Evolutionary conservation across 2,329 filamentous ascomycete species (phyloP), one percentile per base, ranked within the genome.

Genomic region (Fusarium subtropicale): DNA sequence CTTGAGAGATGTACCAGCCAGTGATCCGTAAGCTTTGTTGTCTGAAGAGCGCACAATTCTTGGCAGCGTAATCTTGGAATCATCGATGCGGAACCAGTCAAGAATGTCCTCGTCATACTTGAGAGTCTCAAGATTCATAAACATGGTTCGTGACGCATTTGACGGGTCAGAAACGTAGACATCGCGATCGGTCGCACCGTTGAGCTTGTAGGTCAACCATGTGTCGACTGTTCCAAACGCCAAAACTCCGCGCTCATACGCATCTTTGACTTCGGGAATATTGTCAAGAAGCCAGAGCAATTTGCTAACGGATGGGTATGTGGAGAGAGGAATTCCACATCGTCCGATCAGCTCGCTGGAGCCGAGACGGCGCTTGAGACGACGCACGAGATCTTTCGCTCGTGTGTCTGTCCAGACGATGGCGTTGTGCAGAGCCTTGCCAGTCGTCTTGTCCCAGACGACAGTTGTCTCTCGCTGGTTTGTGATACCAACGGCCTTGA

Each of bases 361-460:
- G 31, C 90, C 91, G 22, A 88, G 82, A 66, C 87, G 85, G 18
- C 82, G 79, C 80, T 92, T 94, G 33, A 95, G 81, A 72, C 93
- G 89, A 64, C 91, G 88, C 12, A 93, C 92, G 50, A 95, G 82
- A 56, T 87, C 84, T 69, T 88, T 87, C 48, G 91, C 91, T 56
- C 92, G 85, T n/a, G 92, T 94, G 76, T 96, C 92, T 39, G 92
- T 91, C 92, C 92, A 95, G 56, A 92, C 92, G 67, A 96, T 93
- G 66, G 92, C 92, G 76, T 94, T 93, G 82, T 94, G 86, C 39
- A 96, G 82, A 11, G 92, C 87, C 77, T 94, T 87, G 51, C 92
- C 92, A 0, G 91, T 94, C 70, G 88, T 87, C 76, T 84, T 88
- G 77, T 95, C 91, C 92, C 92, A 95, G 56, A 92, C 88, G 2